Conservation (phyloP, 305 asterid species). For the Plantago coronopus region DNA sequence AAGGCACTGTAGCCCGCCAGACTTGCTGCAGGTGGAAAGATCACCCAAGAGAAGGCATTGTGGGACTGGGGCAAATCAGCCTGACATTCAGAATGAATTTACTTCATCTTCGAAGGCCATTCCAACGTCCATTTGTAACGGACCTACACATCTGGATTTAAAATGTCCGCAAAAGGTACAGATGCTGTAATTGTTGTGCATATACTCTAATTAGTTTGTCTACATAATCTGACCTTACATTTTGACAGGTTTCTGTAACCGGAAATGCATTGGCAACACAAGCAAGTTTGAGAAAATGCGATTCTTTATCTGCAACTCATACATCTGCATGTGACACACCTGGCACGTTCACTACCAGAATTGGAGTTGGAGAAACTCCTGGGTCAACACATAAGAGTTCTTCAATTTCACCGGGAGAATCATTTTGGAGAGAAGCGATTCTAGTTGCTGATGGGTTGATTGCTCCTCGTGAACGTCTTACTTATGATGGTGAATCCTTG, state of each 20-base stretch:
- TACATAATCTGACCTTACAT: conserved; percentile 22
- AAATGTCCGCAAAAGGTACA: conserved; percentile 48
- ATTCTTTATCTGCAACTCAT: conserved; percentile 29
- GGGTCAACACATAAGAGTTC: conserved; percentile 69
- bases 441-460: conserved; percentile 78
- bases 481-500: conserved; percentile 38
- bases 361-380: conserved; percentile 58
- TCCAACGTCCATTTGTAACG: conserved; percentile 22
- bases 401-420: conserved; percentile 89
- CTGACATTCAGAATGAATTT: conserved; percentile 27
- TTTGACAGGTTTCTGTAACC: conserved; percentile 43
- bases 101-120: conserved; percentile 34
- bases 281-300: conserved; percentile 76
- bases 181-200: conserved; percentile 16
- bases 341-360: conserved; percentile 32
- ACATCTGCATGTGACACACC: conserved; percentile 59
- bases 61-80: conserved; percentile 32
- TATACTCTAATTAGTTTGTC: conserved; percentile 6
- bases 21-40: conserved; percentile 40
- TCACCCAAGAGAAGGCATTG: conserved; percentile 39
- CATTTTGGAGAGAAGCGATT: conserved; percentile 96
- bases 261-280: conserved; percentile 39
- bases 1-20: conserved; percentile 34
- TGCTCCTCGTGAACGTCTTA: conserved; percentile 40
- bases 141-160: conserved; percentile 26